Conservation (phyloP, 2,329 filamentous ascomycete species). For the Claviceps capensis region DNA sequence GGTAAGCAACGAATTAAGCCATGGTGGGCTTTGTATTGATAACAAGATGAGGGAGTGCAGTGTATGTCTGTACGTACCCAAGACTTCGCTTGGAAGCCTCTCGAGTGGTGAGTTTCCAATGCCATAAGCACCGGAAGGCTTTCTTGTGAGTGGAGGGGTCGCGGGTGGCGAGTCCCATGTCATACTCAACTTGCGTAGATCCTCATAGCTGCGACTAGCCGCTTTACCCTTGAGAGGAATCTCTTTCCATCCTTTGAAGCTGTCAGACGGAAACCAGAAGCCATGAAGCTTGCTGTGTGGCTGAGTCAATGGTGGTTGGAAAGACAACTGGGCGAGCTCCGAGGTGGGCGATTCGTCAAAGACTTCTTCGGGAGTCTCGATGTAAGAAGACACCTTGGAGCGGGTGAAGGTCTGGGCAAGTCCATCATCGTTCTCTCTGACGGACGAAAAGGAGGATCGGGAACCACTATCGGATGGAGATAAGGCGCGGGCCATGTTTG, state of each 20-base stretch:
- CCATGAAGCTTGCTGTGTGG: constrained; percentile 43
- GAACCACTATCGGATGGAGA: constrained; percentile 26
- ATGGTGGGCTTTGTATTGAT: background rate
- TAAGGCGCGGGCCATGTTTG: constrained; percentile 23
- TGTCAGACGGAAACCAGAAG: constrained; percentile 43
- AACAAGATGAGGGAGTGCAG: background rate
- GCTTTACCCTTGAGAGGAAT: constrained; percentile 45
- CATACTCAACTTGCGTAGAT: constrained; percentile 41
- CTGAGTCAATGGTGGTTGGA: constrained; percentile 38
- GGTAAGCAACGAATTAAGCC: background rate
- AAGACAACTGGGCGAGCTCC: constrained; percentile 31
- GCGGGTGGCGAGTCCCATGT: constrained; percentile 35
- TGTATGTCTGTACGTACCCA: constrained; percentile 40
- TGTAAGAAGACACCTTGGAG: constrained; percentile 48
- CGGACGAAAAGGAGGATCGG: constrained; percentile 48
- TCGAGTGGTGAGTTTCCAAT: constrained; percentile 48
- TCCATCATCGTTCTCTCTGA: constrained; percentile 44
- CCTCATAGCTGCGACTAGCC: constrained; percentile 47
- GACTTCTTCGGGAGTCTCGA: constrained; percentile 33
- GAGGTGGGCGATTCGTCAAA: constrained; percentile 33
- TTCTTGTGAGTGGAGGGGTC: constrained; percentile 19
- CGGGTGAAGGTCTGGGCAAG: constrained; percentile 49
- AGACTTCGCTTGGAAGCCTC: constrained; percentile 54
- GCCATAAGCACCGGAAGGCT: constrained; percentile 15
- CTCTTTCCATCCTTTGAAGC: constrained; percentile 49